Conservation (phyloP, 106 monocot species). For the Dactylorhiza incarnata region DNA sequence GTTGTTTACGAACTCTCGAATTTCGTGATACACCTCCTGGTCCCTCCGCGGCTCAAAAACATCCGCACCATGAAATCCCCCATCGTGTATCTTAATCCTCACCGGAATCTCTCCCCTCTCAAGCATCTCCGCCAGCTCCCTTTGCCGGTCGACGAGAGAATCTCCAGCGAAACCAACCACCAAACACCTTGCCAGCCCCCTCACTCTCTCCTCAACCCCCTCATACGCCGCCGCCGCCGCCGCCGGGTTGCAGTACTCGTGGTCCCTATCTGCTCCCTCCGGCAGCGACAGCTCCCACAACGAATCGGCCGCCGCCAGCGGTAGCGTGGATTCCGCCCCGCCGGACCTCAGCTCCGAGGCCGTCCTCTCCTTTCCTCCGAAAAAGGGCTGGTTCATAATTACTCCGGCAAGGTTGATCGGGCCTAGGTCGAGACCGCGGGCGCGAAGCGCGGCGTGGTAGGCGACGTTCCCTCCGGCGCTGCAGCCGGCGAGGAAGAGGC, state of each 20-base stretch:
- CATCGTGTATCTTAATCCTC: conserved; percentile 21
- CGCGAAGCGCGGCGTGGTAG: conserved; percentile 11
- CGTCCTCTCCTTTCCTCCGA: conserved; percentile 18
- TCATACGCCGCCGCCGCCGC: not conserved
- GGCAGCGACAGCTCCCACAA: conserved; percentile 39
- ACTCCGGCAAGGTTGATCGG: conserved; percentile 7
- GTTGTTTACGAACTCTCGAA: no score
- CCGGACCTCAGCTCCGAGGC: conserved; percentile 19
- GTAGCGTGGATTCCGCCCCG: conserved; percentile 22
- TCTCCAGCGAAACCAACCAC: conserved; percentile 27
- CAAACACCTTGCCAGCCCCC: conserved; percentile 13
- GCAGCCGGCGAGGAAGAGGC: conserved; percentile 22
- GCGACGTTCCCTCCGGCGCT: conserved; percentile 33
- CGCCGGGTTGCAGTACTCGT: conserved; percentile 31
- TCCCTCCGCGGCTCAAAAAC: conserved; percentile 13
- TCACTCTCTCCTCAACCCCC: not conserved
- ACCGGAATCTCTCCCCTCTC: conserved; percentile 7
- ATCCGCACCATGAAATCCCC: conserved; percentile 39
- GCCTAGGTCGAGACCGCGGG: not conserved
- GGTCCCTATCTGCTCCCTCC: conserved; percentile 22
- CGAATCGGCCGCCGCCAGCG: conserved; percentile 21
- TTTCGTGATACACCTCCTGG: no score
- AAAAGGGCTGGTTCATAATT: conserved; percentile 23
- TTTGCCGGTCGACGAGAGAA: conserved; percentile 39
- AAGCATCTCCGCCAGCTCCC: conserved; percentile 26